Conservation (phyloP, 305 asterid species). For the Withania somnifera region DNA sequence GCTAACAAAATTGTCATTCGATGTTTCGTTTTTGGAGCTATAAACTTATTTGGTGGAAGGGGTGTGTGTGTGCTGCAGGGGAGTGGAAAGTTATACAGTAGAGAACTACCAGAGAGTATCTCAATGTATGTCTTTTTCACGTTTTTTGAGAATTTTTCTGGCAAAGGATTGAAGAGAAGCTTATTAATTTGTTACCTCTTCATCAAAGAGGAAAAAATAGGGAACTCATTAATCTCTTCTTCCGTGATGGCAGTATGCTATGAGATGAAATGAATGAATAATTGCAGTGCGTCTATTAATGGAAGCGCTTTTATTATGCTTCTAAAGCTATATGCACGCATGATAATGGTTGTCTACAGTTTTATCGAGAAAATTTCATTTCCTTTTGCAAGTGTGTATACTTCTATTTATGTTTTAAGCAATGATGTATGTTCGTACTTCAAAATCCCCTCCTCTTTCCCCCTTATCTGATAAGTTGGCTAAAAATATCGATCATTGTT, state of each 20-base stretch:
- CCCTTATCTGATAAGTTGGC: too few species aligned
- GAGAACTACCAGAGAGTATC: neutral
- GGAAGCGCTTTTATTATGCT: neutral
- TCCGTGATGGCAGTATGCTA: neutral
- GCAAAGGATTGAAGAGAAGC: neutral
- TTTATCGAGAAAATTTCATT: neutral
- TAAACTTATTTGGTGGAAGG: neutral
- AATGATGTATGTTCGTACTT: neutral
- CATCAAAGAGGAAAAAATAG: neutral
- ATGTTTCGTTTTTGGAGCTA: neutral
- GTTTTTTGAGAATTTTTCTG: neutral
- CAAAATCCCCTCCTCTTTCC: neutral
- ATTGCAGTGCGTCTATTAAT: neutral
- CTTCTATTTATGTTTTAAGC: neutral
- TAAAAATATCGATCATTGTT: neutral
- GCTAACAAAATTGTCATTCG: too few species aligned
- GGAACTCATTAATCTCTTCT: neutral
- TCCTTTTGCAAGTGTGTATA: neutral
- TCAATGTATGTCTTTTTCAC: neutral
- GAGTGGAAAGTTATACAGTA: neutral
- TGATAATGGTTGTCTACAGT: neutral
- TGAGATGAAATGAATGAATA: neutral
- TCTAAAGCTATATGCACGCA: neutral
- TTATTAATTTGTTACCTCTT: neutral
- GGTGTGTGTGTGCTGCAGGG: too few species aligned